Percentiles rank a stretch among this genome's conserved stretches.
phyloP scores from a whole-genome alignment of 2,329 filamentous ascomycete species.

The Trichoderma atrobrunneum region DNA sequence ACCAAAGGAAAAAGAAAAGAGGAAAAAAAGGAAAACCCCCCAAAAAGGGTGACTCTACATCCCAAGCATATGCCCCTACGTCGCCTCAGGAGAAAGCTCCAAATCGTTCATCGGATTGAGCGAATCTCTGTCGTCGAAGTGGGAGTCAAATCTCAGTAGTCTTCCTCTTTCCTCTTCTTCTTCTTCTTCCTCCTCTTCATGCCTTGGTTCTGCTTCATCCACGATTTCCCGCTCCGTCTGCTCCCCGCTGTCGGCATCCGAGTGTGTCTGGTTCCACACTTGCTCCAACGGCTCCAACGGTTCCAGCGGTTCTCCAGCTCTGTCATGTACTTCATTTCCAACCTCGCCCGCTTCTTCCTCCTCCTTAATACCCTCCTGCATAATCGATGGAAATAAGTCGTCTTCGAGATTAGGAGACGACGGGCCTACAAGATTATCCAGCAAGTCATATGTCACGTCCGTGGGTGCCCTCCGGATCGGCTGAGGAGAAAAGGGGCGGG shows the following conservation, averaged over 20 bases:
- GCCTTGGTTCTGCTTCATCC: not conserved
- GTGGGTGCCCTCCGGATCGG: constrained; percentile 43
- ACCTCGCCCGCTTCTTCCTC: constrained; percentile 18
- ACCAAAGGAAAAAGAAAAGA: not conserved
- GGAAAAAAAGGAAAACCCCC: not conserved
- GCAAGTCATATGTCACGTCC: constrained; percentile 41
- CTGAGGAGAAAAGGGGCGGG: constrained; percentile 60
- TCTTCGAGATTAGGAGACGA: not conserved
- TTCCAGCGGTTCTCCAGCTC: not conserved
- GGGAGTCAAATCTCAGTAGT: constrained; percentile 18
- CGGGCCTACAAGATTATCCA: constrained; percentile 29
- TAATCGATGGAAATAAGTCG: constrained; percentile 20
- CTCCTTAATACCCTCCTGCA: constrained; percentile 20
- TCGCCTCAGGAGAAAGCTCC: constrained; percentile 6
- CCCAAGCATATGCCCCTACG: not conserved
- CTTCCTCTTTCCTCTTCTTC: constrained; percentile 12
- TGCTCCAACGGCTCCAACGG: not conserved
- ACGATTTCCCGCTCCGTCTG: not conserved
- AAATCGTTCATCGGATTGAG: constrained; percentile 21
- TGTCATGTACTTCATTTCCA: not conserved
- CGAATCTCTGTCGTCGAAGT: constrained; percentile 24
- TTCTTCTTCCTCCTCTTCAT: not conserved
- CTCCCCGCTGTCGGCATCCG: not conserved
- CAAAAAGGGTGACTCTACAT: not conserved
- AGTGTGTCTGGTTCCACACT: not conserved